Percentiles rank a stretch among this genome's conserved stretches.
These are phyloP conservation scores for Sungouiozyma intestinalis DNA, from an alignment of 805 yeast genomes.

Conservation along the genomic window DNA sequence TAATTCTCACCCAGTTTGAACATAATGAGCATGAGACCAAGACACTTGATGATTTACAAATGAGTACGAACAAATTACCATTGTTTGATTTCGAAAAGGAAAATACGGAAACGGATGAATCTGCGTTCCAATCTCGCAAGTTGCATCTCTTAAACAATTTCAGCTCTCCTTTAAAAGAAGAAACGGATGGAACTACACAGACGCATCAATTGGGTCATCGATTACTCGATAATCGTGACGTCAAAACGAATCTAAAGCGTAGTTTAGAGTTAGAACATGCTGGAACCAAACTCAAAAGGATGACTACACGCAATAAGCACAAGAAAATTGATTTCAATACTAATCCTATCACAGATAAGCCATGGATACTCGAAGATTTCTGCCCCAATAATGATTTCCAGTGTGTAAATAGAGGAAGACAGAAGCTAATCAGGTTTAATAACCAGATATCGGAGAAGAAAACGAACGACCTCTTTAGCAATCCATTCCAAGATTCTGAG, in stretches of 20 bases:
- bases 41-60: neutral
- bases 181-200: neutral
- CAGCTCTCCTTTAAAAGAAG: constrained; percentile 6
- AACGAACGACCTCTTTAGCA: constrained; percentile 5
- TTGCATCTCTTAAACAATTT: neutral
- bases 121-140: neutral
- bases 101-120: neutral
- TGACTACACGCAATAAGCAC: no score
- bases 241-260: neutral
- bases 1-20: constrained; percentile 17
- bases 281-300: no score
- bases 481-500: constrained; percentile 7
- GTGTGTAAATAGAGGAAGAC: constrained; percentile 8
- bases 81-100: neutral
- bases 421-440: constrained; percentile 13
- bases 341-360: constrained; percentile 21
- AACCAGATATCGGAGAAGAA: constrained; percentile 10
- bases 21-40: neutral
- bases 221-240: neutral
- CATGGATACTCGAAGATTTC: constrained; percentile 29
- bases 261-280: neutral
- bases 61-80: neutral
- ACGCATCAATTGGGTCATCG: no score
- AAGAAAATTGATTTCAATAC: constrained; percentile 10
- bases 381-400: constrained; percentile 16